Evolutionary conservation across 305 asterid species (phyloP), one percentile per base, ranked within the genome.

Genomic region (Fraxinus floribunda): DNA sequence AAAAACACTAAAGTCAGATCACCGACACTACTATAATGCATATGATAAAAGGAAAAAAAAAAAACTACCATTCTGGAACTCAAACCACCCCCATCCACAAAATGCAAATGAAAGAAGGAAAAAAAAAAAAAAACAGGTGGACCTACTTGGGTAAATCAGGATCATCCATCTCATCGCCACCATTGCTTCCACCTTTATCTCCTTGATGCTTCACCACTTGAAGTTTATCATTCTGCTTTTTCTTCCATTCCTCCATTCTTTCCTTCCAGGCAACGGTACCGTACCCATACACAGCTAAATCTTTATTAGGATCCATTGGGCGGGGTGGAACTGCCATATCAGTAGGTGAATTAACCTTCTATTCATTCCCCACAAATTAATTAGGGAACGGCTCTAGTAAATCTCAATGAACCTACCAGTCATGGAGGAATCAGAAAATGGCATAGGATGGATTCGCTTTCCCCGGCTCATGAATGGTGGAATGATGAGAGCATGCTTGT

Each of bases 161-260:
- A 86, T 93, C 98, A 85, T 93, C 96, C 90, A 91, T 83, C 86
- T 90, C 95, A 91, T 93, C 93, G 8, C 90, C 97, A 84, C 81
- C 80, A 72, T 81, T 77, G 44, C 76, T 87, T 73, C 86, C 86
- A 73, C 91, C 97, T 79, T 88, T 90, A 79, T 83, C 90, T 41
- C 98, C 98, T 90, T 93, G 92, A 88, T 92, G 98, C 88, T 91
- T 92, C 83, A 94, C 97, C 78, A 95, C 97, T 87, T 94, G 98
- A 75, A 95, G 95, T 52, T 89, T 95, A 68, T 93, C 97, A 80
- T 90, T 92, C 85, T 94, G 99, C 85, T 92, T 95, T 86, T 87
- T 94, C 90, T 92, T 95, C 99, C 99, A 95, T 76, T 95, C 99
- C 79, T 94, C 99, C 97, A 95, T 95, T 87, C 99, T 94, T 79